Conservation (phyloP, 345 rosid genomes). For the Microthlaspi erraticum region DNA sequence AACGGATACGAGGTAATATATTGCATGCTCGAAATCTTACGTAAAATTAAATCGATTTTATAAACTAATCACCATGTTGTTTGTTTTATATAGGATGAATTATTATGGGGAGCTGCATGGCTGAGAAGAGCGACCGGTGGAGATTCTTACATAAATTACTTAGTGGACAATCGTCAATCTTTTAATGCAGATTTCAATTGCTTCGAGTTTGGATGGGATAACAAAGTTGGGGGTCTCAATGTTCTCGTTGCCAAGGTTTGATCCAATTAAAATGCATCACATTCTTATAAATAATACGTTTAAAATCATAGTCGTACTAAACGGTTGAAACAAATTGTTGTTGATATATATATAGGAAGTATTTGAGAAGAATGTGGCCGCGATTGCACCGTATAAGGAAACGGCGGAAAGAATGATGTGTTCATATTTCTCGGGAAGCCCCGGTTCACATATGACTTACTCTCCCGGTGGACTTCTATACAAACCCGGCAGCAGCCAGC, state of each 20-base stretch:
- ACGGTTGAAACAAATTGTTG: no score
- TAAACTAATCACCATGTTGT: not conserved
- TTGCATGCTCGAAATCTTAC: no score
- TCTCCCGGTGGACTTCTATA: conserved; percentile 78
- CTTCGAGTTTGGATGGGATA: conserved; percentile 85
- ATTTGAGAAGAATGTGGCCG: conserved; percentile 55
- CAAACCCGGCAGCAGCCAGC: conserved; percentile 86
- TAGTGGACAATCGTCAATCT: conserved; percentile 34
- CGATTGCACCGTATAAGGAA: conserved; percentile 62
- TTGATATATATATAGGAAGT: conserved; percentile 53
- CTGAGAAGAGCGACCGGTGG: conserved; percentile 64
- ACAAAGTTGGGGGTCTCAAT: conserved; percentile 70
- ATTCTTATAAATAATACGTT: no score
- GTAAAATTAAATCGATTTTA: not conserved
- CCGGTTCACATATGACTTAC: conserved; percentile 72
- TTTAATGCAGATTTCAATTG: conserved; percentile 31
- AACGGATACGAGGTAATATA: conserved; percentile 61
- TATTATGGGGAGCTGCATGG: conserved; percentile 94
- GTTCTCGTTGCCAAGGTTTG: conserved; percentile 68
- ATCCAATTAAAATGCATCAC: not conserved
- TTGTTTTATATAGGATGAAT: conserved; percentile 62
- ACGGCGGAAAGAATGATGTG: conserved; percentile 88
- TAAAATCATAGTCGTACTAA: no score
- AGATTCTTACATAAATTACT: conserved; percentile 48
- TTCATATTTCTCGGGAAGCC: conserved; percentile 61